Base-by-base conservation (phyloP, 768 basidiomycete species). In the Cystoderma amianthinum region DNA sequence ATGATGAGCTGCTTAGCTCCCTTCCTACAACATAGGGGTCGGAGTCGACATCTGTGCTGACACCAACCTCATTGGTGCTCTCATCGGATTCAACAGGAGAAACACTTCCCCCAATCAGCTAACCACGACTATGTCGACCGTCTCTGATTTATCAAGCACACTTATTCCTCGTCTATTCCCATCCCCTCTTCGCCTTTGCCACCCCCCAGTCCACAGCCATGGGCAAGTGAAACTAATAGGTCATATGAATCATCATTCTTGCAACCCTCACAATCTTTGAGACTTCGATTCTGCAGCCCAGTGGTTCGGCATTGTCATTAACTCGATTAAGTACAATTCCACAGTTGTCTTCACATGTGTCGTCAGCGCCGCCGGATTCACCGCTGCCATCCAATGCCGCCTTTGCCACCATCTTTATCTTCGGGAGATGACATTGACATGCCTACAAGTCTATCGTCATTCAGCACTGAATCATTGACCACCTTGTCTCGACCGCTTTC, bases 211-310 rank as follows among this genome's bases (percentile, higher is more conserved):
- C 69, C 53, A 45, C 62, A 56, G 16, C 47, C 38, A 52, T 89
- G 84, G 82, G 78, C 72, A 2, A 56, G 70, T 2, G 80, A 79
- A 50, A 82, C 80, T 0, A 78, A 85, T 41, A 54, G 68, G 7
- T 82, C 87, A 0, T 90, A 83, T 46, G 86, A 89, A 16, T 88
- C 88, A 0, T 84, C 85, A 1, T 62, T 84, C n/a, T 64, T 91
- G 17, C 67, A 64, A 4, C 80, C 86, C 1, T 87, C 88, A 2
- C 84, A 82, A 13, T 81, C 82, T 16, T 79, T 43, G 87, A 89
- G 43, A 85, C 85, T 0, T 87, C 86, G 0, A 69, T 83, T 55
- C 63, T 88, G 53, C 66, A 82, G 20, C 83, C 86, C 0, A 84
- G 73, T 45, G 73, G 65, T 33, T 65, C 71, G 15, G 56, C 69